Evolutionary conservation across 2,329 filamentous ascomycete species (phyloP), one percentile per base, ranked within the genome.

Genomic region (Emericellopsis atlantica): DNA sequence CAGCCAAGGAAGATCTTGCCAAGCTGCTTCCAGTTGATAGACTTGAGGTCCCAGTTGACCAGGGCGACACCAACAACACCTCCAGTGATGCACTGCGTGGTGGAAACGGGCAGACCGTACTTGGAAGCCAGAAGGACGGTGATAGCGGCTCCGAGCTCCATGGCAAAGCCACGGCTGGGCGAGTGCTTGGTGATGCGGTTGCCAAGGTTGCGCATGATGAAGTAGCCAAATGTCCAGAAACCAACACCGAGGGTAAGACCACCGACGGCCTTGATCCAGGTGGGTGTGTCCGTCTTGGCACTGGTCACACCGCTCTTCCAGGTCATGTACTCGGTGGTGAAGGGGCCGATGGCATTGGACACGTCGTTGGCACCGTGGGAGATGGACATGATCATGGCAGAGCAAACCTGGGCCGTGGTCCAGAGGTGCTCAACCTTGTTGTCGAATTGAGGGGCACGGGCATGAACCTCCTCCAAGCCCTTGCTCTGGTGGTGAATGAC

Each of bases 301-400:
- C 65, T 64, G 2, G 69, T 71, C 5, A 49, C 52, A 2, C 70
- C 73, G 0, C 62, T 66, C 26, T 59, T 50, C 72, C 75, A 83
- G 46, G 79, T 71, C 44, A 72, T 60, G 57, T 68, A 82, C 49
- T 81, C 73, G 39, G 74, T 71, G 3, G 78, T 72, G 52, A 73
- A 79, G 1, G 77, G 78, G 1, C 76, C 76, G 41, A 79, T 69
- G 23, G 76, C 74, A 52, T 70, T 81, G 49, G 72, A 64, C 16
- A 81, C 72, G 45, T 82, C 78, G 55, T 82, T 82, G 47, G 76
- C 75, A 16, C 79, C 78, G 57, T 82, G 77, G 2, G 72, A 72
- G 46, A 81, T 79, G 4, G 74, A 79, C 11, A 75, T 72, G 26
- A 75, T 74, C 46, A 70, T 70, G 7, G 77, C 76, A 5, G 76